These are phyloP conservation scores for Datura wrightii DNA, from an alignment of 257 asterid species.

Conservation along the genomic window DNA sequence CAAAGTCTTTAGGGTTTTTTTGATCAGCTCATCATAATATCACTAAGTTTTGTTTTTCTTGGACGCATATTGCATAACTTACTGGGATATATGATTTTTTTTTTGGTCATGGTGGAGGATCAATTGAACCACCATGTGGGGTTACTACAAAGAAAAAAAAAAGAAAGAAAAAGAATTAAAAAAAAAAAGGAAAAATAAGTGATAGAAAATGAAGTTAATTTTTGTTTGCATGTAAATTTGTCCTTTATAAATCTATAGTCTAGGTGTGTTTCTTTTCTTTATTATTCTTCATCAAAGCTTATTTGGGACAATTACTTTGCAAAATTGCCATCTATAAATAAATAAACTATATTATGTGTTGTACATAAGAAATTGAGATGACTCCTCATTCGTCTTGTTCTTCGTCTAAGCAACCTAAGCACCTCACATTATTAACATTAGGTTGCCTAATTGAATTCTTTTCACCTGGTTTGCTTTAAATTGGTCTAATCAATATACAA, in stretches of 20 bases:
- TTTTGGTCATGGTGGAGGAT: conserved; percentile 10
- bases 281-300: conserved; percentile 1
- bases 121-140: conserved; percentile 12
- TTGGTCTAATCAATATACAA: background rate
- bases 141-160: background rate
- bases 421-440: background rate
- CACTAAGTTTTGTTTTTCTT: background rate
- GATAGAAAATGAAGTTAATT: conserved; percentile 4
- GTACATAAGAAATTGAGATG: conserved; percentile 15
- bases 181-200: background rate
- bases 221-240: conserved; percentile 26
- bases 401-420: background rate
- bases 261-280: conserved; percentile 14
- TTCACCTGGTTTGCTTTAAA: background rate
- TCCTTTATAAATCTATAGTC: conserved; percentile 23
- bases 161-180: background rate
- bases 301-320: conserved; percentile 9
- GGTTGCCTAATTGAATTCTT: background rate
- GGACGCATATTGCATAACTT: conserved; percentile 22
- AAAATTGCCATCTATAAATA: conserved; percentile 4
- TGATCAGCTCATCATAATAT: background rate
- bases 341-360: conserved; percentile 7
- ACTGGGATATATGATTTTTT: background rate
- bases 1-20: background rate
- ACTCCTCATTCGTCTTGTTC: background rate